Evolutionary conservation across 2,329 filamentous ascomycete genomes (phyloP), one percentile per base, ranked within the genome.

Genomic region (Periconia macrospinosa): DNA sequence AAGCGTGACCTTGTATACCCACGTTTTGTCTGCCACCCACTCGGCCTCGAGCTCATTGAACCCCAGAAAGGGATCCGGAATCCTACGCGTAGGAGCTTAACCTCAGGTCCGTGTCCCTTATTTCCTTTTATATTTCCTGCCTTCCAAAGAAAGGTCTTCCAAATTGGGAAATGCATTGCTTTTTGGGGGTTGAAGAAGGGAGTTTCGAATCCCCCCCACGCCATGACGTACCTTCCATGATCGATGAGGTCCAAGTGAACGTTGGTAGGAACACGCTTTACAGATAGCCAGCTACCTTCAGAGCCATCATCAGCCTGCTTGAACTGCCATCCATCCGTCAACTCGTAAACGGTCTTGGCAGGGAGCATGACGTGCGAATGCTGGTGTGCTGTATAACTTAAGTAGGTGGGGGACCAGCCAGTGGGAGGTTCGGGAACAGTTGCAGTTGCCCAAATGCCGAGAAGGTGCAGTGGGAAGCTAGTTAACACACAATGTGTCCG

Each of bases 1-100:
- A 10, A 80, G 62, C n/a, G 63, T 67, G 49, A 75, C 69, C 57
- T 66, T 74, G 68, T 81, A 81, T 11, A 70, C 75, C 79, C 79
- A 81, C 5, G 71, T 63, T 58, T 76, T 73, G 56, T 80, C 77
- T 18, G 72, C 77, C 15, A 81, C 77, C 79, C 79, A 81, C 66
- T 81, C 74, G 45, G 75, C 75, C 47, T 76, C 68, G 49, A 79
- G 68, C 63, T 81, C 79, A 56, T 81, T 81, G 71, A 79, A 79
- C 41, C 75, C 79, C 5, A 79, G 65, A 60, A 80, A 80, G 0
- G 79, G 78, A 61, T 81, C 78, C 13, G 75, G 75, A 40, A 81
- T 81, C 53, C 78, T 80, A 60, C 55, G 55, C 53, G 23, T 15
- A 20, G 40, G 15, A 27, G 10, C 2, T 17, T 14, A 10, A 37